Base-by-base conservation (phyloP, 2,329 filamentous ascomycete species). In the Verruconis gallopava region DNA sequence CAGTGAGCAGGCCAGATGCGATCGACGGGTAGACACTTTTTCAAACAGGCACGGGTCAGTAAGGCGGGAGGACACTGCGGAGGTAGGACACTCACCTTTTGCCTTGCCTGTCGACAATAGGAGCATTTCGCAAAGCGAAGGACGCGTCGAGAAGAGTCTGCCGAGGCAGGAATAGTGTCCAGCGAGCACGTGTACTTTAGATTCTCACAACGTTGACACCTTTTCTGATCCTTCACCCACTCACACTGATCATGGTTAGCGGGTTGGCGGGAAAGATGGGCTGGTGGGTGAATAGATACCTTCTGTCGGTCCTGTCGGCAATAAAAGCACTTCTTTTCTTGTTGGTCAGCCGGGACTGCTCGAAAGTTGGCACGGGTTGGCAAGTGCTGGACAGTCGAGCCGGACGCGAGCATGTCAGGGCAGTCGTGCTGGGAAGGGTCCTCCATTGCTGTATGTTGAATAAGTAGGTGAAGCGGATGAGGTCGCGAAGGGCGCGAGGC, bases 71-170 rank as follows among this genome's bases (percentile, higher is more conserved):
- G 12, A 14, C 6, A 11, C 18, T 14, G 4, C 4, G n/a, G 12
- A 38, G 3, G 2, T 14, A 37, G 6, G 5, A 4, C 19, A 13
- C 37, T 11, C 11, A 38, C 37, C 21, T 38, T 38, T 17, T 38
- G 37, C 12, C 37, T 38, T 12, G 37, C 17, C 6, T 14, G 12
- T 11, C 37, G 9, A n/a, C 37, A 38, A 38, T 18, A 38, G 3
- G 37, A 38, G 20, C 37, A 38, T n/a, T 38, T 38, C 9, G 22
- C 37, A 9, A 25, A 38, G 5, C 37, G 37, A 15, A 38, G 37
- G 5, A 25, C 30, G 11, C 37, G 11, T 5, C 37, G 18, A 21
- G 37, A 15, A 12, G 19, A 25, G 13, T 38, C 37, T 3, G 9
- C 37, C 3, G 37, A 21, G 12, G 37, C 13, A 4, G 37, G 37